These are phyloP conservation scores for Roridomyces roridus DNA, from an alignment of 768 basidiomycete genomes.

Conservation along the genomic window DNA sequence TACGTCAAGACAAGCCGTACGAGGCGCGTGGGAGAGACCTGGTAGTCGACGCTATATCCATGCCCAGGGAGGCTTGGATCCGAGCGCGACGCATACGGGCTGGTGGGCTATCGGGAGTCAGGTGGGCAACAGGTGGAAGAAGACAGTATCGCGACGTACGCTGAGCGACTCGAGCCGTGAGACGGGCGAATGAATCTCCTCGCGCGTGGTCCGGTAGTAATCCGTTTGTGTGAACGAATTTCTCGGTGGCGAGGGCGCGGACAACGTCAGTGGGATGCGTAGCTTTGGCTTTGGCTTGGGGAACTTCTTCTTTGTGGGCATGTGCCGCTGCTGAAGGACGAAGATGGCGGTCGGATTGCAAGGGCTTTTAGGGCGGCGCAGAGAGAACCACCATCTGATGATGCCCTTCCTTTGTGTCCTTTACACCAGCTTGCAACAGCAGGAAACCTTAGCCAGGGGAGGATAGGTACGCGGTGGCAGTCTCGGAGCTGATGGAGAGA, in stretches of 20 bases:
- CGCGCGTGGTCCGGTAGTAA: conserved; percentile 16
- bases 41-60: not conserved
- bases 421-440: too few relatives aligned
- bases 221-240: conserved; percentile 19
- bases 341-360: too few relatives aligned
- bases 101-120: not conserved
- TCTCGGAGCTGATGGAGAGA: too few relatives aligned
- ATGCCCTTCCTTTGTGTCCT: too few relatives aligned
- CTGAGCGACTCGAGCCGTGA: conserved; percentile 1
- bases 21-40: not conserved
- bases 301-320: too few relatives aligned
- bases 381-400: too few relatives aligned
- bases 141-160: not conserved
- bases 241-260: not conserved
- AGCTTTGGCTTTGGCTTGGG: conserved; percentile 3
- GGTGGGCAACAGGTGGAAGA: not conserved
- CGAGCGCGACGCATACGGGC: not conserved
- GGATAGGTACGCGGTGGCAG: too few relatives aligned
- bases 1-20: not conserved
- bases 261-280: not conserved
- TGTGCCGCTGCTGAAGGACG: too few relatives aligned
- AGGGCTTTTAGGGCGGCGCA: too few relatives aligned
- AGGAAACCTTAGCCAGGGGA: too few relatives aligned
- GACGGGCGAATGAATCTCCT: conserved; percentile 16
- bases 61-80: not conserved